Conservation (phyloP, 2,329 filamentous ascomycete genomes). For the Penicillium olsonii region DNA sequence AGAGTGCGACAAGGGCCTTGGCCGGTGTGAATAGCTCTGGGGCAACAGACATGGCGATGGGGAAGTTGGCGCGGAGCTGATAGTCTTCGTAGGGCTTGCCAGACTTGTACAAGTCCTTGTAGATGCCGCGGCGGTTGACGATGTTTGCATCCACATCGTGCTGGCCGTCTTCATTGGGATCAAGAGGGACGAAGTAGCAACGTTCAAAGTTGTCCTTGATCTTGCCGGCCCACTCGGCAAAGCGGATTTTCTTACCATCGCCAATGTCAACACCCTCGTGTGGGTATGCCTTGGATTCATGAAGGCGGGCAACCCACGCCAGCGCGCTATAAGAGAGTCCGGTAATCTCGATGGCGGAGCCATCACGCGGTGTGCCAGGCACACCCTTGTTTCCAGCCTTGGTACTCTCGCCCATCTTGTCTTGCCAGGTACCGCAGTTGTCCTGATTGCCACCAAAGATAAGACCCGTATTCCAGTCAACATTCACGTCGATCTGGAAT, state of each 20-base stretch:
- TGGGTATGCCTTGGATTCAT: slow-evolving; percentile 68
- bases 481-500: slow-evolving; percentile 86
- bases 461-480: slow-evolving; percentile 88
- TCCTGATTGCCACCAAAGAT: slow-evolving; percentile 91
- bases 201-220: slow-evolving; percentile 87
- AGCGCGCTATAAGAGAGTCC: slow-evolving; percentile 90
- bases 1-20: slow-evolving; percentile 78
- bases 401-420: slow-evolving; percentile 99
- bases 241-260: slow-evolving; percentile 65
- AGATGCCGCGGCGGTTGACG: slow-evolving; percentile 90
- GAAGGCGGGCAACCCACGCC: slow-evolving; percentile 72
- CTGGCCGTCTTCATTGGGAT: slow-evolving; percentile 67
- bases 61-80: slow-evolving; percentile 90
- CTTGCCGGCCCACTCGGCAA: slow-evolving; percentile 74
- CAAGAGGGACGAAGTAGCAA: slow-evolving; percentile 81
- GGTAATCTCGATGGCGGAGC: slow-evolving; percentile 91
- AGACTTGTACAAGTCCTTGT: slow-evolving; percentile 94
- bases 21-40: slow-evolving; percentile 79
- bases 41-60: slow-evolving; percentile 92
- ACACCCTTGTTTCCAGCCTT: slow-evolving; percentile 89
- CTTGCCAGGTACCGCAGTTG: slow-evolving; percentile 99
- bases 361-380: slow-evolving; percentile 94
- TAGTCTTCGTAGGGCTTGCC: slow-evolving; percentile 98
- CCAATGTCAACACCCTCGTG: slow-evolving; percentile 71
- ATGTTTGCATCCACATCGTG: slow-evolving; percentile 80